These are phyloP conservation scores for Clarireedia sp. DNA, from an alignment of 2,329 filamentous ascomycete genomes.

Conservation along the genomic window DNA sequence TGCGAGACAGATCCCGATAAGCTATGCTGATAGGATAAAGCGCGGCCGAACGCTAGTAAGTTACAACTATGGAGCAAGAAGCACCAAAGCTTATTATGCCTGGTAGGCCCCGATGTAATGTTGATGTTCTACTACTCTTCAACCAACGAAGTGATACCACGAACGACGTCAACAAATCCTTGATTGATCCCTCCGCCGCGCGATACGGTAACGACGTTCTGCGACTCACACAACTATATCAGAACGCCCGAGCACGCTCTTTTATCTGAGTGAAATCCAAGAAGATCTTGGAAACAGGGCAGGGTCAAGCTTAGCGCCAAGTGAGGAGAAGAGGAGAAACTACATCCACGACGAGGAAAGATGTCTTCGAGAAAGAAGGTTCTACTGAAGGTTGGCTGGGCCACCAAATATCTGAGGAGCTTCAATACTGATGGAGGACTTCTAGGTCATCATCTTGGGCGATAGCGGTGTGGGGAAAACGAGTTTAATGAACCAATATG, in stretches of 20 bases:
- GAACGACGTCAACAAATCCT: neutral
- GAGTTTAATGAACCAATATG: conserved; percentile 99
- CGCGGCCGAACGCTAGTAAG: conserved; percentile 7
- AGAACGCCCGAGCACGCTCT: neutral
- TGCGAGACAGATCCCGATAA: conserved; percentile 6
- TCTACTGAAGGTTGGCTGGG: conserved; percentile 50
- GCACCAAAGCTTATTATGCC: conserved; percentile 6
- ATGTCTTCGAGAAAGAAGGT: conserved; percentile 50
- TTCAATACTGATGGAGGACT: conserved; percentile 8
- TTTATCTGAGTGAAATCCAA: neutral
- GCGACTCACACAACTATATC: neutral
- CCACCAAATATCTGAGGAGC: neutral
- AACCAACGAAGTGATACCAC: neutral
- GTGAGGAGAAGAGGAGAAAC: conserved; percentile 1
- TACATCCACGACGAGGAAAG: neutral
- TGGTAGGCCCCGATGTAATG: conserved; percentile 1
- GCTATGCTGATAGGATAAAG: conserved; percentile 14
- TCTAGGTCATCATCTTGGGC: conserved; percentile 93
- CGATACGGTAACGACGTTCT: neutral
- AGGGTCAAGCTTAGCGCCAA: neutral
- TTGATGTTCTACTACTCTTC: conserved; percentile 1
- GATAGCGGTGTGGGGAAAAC: conserved; percentile 99
- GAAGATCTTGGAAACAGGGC: neutral
- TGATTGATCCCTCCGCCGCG: neutral
- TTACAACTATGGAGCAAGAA: neutral